phyloP scores from a whole-genome alignment of 2,329 filamentous ascomycete genomes.

The Periconia sp. region DNA sequence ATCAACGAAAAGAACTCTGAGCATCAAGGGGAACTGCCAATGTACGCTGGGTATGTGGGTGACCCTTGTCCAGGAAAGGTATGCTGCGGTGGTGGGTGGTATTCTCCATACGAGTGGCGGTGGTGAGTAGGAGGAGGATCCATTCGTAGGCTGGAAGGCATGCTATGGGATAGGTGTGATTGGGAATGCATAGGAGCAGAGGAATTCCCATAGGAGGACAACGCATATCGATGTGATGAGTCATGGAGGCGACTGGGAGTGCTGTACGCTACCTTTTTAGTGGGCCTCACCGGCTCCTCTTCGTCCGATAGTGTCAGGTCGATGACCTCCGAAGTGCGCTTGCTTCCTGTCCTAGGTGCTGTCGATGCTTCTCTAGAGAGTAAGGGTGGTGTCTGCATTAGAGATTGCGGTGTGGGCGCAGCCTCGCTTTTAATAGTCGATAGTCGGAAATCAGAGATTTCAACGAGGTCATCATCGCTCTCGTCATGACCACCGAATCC shows the following conservation, averaged over 20 bases:
- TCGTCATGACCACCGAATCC: conserved; percentile 48
- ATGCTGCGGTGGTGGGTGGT: conserved; percentile 10
- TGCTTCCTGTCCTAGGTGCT: conserved; percentile 45
- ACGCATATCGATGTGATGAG: conserved; percentile 34
- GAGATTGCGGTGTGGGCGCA: conserved; percentile 41
- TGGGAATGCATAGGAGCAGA: conserved; percentile 26
- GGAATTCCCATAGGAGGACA: conserved; percentile 24
- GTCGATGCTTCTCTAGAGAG: conserved; percentile 51
- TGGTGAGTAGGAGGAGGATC: conserved; percentile 28
- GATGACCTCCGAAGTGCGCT: conserved; percentile 55
- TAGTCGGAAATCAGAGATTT: conserved; percentile 49
- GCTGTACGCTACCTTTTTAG: conserved; percentile 50
- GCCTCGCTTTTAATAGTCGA: conserved; percentile 50
- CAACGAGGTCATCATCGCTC: conserved; percentile 54
- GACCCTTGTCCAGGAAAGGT: conserved; percentile 29
- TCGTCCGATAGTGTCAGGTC: conserved; percentile 57
- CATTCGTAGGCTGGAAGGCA: conserved; percentile 20
- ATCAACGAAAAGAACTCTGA: conserved; percentile 14
- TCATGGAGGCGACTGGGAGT: conserved; percentile 45
- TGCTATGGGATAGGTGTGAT: conserved; percentile 18
- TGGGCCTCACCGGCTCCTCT: conserved; percentile 48
- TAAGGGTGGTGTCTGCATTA: conserved; percentile 52
- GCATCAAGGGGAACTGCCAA: conserved; percentile 34
- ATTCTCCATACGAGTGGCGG: conserved; percentile 10
- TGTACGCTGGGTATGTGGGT: conserved; percentile 31